Conservation (phyloP, 345 rosid species). For the Syzygium grande region DNA sequence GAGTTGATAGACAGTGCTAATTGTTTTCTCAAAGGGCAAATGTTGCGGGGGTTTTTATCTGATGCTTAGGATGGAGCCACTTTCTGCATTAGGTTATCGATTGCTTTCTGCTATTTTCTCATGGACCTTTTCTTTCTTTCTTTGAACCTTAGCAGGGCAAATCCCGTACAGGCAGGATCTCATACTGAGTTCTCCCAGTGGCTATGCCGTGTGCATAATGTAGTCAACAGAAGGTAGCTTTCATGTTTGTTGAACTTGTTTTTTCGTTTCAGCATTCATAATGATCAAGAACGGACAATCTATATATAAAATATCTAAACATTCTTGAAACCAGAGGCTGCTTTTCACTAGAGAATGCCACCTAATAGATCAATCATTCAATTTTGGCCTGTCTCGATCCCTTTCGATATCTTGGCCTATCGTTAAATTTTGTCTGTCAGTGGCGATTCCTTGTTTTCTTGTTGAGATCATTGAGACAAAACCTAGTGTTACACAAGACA, state of each 20-base stretch:
- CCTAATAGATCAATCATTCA: neutral
- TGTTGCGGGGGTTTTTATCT: neutral
- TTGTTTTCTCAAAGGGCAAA: neutral
- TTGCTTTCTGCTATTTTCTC: neutral
- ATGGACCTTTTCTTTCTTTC: neutral
- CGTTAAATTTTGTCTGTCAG: neutral
- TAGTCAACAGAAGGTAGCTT: conserved; percentile 81
- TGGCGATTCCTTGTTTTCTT: neutral
- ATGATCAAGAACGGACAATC: neutral
- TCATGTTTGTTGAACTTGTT: neutral
- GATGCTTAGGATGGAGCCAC: neutral
- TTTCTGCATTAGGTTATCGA: neutral
- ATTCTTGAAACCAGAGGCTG: neutral
- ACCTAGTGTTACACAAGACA: neutral
- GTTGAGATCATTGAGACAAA: neutral
- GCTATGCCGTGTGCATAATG: conserved; percentile 87
- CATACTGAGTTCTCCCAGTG: conserved; percentile 86
- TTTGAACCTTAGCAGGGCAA: conserved; percentile 33
- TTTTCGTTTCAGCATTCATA: neutral
- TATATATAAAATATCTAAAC: neutral
- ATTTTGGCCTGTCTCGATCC: neutral
- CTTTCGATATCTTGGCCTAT: neutral
- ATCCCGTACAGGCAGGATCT: conserved; percentile 73
- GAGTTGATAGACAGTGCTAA: neutral
- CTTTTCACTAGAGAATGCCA: neutral